Percentiles rank a stretch among this genome's conserved stretches.
phyloP scores from a whole-genome alignment of 768 basidiomycete species.

The Podaxis pistillaris region DNA sequence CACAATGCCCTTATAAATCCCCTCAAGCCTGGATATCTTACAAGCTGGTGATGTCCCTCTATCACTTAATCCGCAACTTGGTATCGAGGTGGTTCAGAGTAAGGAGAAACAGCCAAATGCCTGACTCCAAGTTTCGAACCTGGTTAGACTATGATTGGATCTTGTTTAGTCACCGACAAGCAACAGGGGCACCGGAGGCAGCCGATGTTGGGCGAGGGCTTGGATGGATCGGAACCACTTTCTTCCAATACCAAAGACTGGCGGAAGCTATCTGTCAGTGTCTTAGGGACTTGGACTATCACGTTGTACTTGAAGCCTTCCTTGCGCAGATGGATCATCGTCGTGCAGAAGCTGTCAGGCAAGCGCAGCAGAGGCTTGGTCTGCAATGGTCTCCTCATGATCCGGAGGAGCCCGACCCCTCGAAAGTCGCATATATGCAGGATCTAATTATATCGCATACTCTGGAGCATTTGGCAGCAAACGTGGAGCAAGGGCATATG shows the following conservation, averaged over 20 bases:
- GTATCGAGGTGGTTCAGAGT: neutral
- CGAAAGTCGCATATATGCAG: neutral
- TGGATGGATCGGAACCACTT: neutral
- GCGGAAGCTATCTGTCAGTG: neutral
- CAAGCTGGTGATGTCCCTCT: neutral
- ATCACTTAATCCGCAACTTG: neutral
- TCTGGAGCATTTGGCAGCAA: neutral
- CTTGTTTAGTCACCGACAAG: neutral
- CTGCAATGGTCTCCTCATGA: neutral
- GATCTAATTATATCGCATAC: neutral
- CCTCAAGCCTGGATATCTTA: constrained; percentile 1
- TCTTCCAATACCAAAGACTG: neutral
- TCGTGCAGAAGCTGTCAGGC: neutral
- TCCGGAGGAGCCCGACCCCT: neutral
- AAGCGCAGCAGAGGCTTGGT: neutral
- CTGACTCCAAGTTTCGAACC: neutral
- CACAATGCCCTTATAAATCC: constrained; percentile 1
- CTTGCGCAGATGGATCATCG: neutral
- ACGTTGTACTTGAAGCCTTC: neutral
- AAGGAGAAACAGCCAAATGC: no score
- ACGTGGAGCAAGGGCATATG: neutral
- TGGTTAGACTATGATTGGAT: neutral
- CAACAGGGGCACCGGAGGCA: neutral
- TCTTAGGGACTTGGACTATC: neutral
- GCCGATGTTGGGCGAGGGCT: neutral